Evolutionary conservation across 345 rosid species (phyloP), one percentile per base, ranked within the genome.

Genomic region (Eucalyptus erythrocorys): DNA sequence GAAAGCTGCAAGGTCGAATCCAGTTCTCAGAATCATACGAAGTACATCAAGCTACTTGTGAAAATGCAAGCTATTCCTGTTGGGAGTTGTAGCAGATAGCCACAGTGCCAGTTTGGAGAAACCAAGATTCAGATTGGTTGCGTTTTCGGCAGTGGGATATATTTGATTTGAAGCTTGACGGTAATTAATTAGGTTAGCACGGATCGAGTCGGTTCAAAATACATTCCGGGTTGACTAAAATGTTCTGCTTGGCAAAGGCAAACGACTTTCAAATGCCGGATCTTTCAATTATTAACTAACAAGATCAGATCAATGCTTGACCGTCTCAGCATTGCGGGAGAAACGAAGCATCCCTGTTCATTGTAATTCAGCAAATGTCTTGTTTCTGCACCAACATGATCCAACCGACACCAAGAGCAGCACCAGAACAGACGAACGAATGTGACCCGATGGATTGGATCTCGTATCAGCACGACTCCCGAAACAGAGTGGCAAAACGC

Each of bases 1-100:
- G 99, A 93, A 82, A 96, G 97, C 98, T 95, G 97, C 95, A 93
- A 86, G 80, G 4, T 42, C 76, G 64, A 87, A 88, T 81, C 61
- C 16, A 45, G 48, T 55, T 40, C 19, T 59, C 21, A 53, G 87
- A 86, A 53, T 86, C 1, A 22, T 21, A 14, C 43, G 3, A 37
- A 32, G 47, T 21, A 40, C 47, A 40, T 76, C 30, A 40, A 21
- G 15, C 47, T 76, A 76, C 82, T 37, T 3, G 47, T 21, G 47
- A 40, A 76, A 21, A 40, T 11, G 47, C 15, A 76, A 21, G 84
- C 3, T 3, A 3, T 76, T 76, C 47, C 40, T 76, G 84, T 4
- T 76, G 47, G 84, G 21, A 40, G 47, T 40, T 76, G 47, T 11
- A 40, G 27, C 47, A 40, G 82, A 76, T 21, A 21, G 84, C 84